Evolutionary conservation across 2,329 filamentous ascomycete species (phyloP).

Genomic region (Colletotrichum zoysiae): DNA sequence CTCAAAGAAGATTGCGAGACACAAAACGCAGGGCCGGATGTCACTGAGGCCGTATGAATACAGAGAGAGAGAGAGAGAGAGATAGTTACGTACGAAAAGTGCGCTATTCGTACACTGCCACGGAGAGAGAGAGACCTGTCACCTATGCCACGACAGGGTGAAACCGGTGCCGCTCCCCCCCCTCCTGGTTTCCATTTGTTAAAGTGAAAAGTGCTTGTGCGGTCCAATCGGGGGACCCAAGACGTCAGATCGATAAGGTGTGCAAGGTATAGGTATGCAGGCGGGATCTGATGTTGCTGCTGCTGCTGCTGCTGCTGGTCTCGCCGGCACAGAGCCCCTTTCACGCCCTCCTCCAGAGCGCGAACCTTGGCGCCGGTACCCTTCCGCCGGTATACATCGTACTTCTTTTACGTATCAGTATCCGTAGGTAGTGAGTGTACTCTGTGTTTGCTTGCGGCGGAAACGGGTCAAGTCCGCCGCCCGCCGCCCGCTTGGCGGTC

Average conservation of each 20-base stretch:
- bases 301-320: background rate
- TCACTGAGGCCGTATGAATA: background rate
- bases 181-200: background rate
- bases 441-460: background rate
- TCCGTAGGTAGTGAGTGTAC: no score
- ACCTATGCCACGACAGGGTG: background rate
- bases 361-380: constrained; percentile 22
- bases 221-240: background rate
- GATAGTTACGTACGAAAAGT: background rate
- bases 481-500: no score
- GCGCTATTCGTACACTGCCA: no score
- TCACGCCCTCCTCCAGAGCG: background rate
- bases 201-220: background rate
- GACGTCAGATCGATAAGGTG: constrained; percentile 32
- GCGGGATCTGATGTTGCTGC: background rate
- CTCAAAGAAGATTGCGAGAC: background rate
- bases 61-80: background rate
- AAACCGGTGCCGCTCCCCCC: constrained; percentile 4
- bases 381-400: background rate
- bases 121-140: background rate
- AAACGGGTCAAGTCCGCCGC: background rate
- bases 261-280: background rate
- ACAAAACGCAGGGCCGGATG: background rate
- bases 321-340: background rate
- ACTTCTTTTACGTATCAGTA: no score